Conservation (phyloP, 2,329 filamentous ascomycete genomes). For the Neofusicoccum parvum region DNA sequence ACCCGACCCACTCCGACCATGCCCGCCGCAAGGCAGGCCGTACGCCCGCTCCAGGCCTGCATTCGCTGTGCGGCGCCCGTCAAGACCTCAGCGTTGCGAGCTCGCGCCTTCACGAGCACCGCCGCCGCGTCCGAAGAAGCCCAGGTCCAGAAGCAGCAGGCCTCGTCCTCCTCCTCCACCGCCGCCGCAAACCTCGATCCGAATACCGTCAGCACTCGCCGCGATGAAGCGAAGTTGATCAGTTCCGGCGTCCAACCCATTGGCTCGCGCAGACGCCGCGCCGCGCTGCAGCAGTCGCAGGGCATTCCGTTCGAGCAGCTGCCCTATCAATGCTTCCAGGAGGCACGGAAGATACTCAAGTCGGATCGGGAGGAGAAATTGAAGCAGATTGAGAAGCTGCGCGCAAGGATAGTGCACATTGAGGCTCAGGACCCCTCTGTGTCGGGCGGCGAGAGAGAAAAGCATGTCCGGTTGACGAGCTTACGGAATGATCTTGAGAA, state of each 20-base stretch:
- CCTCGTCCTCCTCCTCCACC: slow-evolving; percentile 21
- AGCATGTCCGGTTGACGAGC: slow-evolving; percentile 67
- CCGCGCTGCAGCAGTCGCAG: slow-evolving; percentile 54
- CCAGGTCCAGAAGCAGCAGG: slow-evolving; percentile 34
- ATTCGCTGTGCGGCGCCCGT: slow-evolving; percentile 22
- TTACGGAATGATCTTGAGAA: slow-evolving; percentile 73
- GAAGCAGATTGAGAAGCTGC: slow-evolving; percentile 67
- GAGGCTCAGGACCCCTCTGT: slow-evolving; percentile 60
- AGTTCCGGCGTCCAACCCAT: slow-evolving; percentile 70
- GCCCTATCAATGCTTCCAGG: slow-evolving; percentile 97
- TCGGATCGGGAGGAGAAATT: slow-evolving; percentile 83
- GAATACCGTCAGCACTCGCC: slow-evolving; percentile 65
- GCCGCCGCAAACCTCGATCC: slow-evolving; percentile 56
- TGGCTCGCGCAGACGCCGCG: slow-evolving; percentile 80
- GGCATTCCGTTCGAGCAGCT: slow-evolving; percentile 88
- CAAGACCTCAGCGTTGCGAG: neutral
- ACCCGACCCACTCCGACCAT: slow-evolving; percentile 28
- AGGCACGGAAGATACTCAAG: slow-evolving; percentile 80
- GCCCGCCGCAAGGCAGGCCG: slow-evolving; percentile 37
- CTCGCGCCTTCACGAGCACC: slow-evolving; percentile 52
- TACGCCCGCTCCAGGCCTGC: slow-evolving; percentile 38
- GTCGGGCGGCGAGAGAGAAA: slow-evolving; percentile 64
- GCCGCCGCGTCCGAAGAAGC: slow-evolving; percentile 46
- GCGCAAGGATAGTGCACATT: slow-evolving; percentile 68
- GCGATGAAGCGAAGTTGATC: slow-evolving; percentile 69